Evolutionary conservation across 345 rosid species (phyloP).

Genomic region (Murraya paniculata): DNA sequence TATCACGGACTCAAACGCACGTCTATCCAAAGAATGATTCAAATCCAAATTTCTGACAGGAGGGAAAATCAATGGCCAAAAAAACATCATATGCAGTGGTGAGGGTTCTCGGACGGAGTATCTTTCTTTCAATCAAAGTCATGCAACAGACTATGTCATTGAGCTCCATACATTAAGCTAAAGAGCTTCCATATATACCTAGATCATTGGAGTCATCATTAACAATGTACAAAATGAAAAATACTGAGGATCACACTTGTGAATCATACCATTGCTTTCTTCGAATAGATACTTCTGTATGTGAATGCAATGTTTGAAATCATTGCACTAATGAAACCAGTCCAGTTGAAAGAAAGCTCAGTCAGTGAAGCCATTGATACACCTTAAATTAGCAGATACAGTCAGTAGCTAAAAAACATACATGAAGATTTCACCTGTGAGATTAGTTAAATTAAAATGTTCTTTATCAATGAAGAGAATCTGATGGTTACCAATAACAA

Average conservation of each 20-base stretch:
- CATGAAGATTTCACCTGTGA: not conserved
- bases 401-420: not conserved
- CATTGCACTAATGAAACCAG: conserved; percentile 54
- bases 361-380: conserved; percentile 58
- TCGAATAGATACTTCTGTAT: conserved; percentile 52
- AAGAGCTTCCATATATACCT: not conserved
- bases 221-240: not conserved
- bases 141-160: not conserved
- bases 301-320: conserved; percentile 52
- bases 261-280: conserved; percentile 50
- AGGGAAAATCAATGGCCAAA: not conserved
- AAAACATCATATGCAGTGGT: not conserved
- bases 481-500: conserved; percentile 39
- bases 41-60: not conserved
- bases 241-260: not conserved
- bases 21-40: not conserved
- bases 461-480: not conserved
- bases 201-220: not conserved
- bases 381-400: conserved; percentile 28
- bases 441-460: not conserved
- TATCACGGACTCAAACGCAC: not conserved
- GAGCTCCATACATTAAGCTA: not conserved
- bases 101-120: not conserved
- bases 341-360: conserved; percentile 58
- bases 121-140: not conserved